A percentile compares a stretch with the other conserved stretches of the same genome.
These are phyloP conservation scores for Globisporangium okanoganense DNA, from an alignment of 352 stramenopile genomes.

Conservation along the genomic window DNA sequence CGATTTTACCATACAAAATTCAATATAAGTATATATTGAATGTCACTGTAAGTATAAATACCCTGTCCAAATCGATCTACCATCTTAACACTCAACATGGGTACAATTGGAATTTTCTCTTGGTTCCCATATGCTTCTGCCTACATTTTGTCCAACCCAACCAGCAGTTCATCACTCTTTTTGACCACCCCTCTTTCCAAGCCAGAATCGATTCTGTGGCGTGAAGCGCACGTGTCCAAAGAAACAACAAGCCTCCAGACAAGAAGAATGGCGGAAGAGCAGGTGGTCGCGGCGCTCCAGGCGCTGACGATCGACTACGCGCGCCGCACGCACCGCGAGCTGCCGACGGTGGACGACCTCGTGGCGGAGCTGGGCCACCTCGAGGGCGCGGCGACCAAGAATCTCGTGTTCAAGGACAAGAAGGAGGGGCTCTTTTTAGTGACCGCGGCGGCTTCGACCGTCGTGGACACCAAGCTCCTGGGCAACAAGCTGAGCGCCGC, in stretches of 20 bases:
- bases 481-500: slow-evolving; percentile 69
- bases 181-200: background rate
- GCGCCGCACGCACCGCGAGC: slow-evolving; percentile 48
- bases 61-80: background rate
- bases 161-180: background rate
- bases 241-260: background rate
- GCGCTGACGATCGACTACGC: slow-evolving; percentile 54
- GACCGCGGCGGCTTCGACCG: slow-evolving; percentile 69
- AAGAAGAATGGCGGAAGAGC: slow-evolving; percentile 37
- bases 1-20: too few relatives aligned
- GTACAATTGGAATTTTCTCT: background rate
- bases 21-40: too few relatives aligned
- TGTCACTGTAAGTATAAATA: background rate
- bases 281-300: slow-evolving; percentile 54
- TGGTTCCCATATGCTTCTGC: background rate
- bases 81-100: background rate
- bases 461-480: slow-evolving; percentile 91
- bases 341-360: slow-evolving; percentile 74
- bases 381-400: slow-evolving; percentile 90
- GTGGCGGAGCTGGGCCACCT: slow-evolving; percentile 73
- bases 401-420: slow-evolving; percentile 98
- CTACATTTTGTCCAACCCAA: background rate
- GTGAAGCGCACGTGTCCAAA: slow-evolving; percentile 7
- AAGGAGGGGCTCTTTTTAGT: slow-evolving; percentile 97
- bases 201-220: slow-evolving; percentile 15